Evolutionary conservation across 2,329 filamentous ascomycete species (phyloP), one percentile per base, ranked within the genome.

Genomic region (Aspergillus brunneoviolaceus): DNA sequence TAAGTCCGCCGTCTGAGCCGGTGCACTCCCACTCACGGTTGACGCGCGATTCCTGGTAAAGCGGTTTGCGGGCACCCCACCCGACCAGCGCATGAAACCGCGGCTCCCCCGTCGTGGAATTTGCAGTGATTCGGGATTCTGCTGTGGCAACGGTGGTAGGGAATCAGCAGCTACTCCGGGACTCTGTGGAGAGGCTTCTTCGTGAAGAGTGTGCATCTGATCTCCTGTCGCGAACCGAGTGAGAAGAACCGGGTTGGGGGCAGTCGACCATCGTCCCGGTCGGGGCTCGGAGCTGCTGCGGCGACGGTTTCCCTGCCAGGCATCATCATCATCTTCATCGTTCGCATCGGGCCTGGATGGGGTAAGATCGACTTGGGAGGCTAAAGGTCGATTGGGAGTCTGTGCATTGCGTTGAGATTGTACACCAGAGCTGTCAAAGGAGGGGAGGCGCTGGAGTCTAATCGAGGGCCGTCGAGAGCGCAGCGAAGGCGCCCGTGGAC

Each of bases 241-340:
- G 5, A 70, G 51, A 5, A 62, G 59, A 33, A 66, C 55, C 6
- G 67, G 60, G 6, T 63, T 61, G 23, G 73, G 67, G 1, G 66
- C 65, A 21, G 14, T 45, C 5, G 74, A 74, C 65, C 68, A 75
- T 39, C 71, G 70, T 25, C 70, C 70, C 12, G 67, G 73, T 49
- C 73, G 74, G 21, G 76, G 76, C 53, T 78, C 76, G 19, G 76
- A 78, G 58, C 63, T 78, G 62, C 76, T 78, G 63, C 76, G 76
- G 47, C 76, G 74, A 45, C 76, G 72, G 21, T 66, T 69, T 10
- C 61, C 63, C 53, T 70, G 64, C 61, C 64, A 66, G 29, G 65
- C 62, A 58, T 74, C 70, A 53, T 72, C 70, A 54, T 72, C 69
- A 47, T 72, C 69, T 49, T 68, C 71, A 51, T 70, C 67, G 12